Conservation (phyloP, 2,329 filamentous ascomycete species). For the Lasiodiplodia sp. region DNA sequence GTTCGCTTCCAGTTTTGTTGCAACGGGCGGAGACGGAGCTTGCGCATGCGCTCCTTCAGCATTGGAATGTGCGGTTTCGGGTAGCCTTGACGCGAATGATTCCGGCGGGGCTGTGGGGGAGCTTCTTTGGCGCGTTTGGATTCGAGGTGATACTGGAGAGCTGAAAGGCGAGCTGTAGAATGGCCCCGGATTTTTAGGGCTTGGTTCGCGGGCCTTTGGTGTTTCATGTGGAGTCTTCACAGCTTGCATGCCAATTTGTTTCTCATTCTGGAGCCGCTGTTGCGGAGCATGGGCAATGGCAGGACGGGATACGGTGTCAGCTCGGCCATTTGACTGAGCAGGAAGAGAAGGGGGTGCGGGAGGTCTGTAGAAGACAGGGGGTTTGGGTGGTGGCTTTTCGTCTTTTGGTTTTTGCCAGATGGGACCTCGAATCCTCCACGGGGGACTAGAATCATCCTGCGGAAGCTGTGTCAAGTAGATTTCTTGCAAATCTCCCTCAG, state of each 20-base stretch:
- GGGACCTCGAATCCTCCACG: constrained; percentile 54
- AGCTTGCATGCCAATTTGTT: not conserved
- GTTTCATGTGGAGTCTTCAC: not conserved
- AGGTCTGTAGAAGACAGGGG: constrained; percentile 32
- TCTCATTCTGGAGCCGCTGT: not conserved
- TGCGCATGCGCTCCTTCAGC: not conserved
- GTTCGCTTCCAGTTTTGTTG: not conserved
- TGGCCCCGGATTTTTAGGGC: not conserved
- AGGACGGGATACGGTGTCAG: not conserved
- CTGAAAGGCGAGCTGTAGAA: constrained; percentile 25
- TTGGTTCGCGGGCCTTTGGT: not conserved
- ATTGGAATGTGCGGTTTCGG: not conserved
- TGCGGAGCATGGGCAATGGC: not conserved
- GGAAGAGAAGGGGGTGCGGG: constrained; percentile 13
- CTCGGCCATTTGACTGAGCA: not conserved
- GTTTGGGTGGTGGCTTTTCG: constrained; percentile 33
- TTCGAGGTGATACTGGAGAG: not conserved
- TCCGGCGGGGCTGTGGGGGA: not conserved
- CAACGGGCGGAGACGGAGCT: not conserved
- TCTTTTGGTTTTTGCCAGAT: constrained; percentile 54
- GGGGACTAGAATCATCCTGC: constrained; percentile 36
- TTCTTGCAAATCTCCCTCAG: constrained; percentile 49
- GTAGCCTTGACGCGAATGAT: not conserved
- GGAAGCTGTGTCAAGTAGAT: constrained; percentile 55
- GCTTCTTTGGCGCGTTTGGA: not conserved